Evolutionary conservation across 2,329 filamentous ascomycete species (phyloP), one percentile per base, ranked within the genome.

Genomic region (Cercospora sp.): DNA sequence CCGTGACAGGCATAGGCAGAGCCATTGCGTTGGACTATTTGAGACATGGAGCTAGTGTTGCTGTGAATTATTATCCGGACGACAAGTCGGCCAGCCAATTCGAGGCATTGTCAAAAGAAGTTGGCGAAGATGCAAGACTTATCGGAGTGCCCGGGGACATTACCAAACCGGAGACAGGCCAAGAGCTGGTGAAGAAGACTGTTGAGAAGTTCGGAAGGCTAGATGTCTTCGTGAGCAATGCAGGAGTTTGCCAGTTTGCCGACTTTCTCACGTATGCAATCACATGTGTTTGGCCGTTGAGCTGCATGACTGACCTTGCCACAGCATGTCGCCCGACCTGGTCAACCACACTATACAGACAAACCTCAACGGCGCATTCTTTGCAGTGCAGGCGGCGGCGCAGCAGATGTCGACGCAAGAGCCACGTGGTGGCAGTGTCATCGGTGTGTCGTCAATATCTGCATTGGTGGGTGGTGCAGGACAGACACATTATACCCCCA

Each of bases 361-460:
- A 60, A 97, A 97, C 80, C 88, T 97, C 72, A 89, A 90, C 72
- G 93, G 93, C 55, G 91, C 93, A n/a, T 96, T 96, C 82, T 94
- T 93, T 82, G 86, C 91, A 39, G 90, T 91, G 23, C 93, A 96
- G 83, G 91, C 93, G 0, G 93, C 92, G 1, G 93, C 92, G 1
- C 87, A 89, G 2, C 92, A 95, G 78, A 95, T 97, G 91, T 89
- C 90, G 0, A 81, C 80, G 36, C 81, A 83, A 1, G 87, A 89
- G 0, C 77, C 77, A 28, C 79, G 87, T 0, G 92, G 93, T 16
- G 93, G 93, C 36, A 90, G 87, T 74, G 95, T 97, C 75, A 94
- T 93, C 72, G 91, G 87, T 64, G 84, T 94, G 45, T 90, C 87
- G 7, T 91, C 88, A 72, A 92, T 93, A 75, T 89, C 86, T 18